Evolutionary conservation across 495 filamentous ascomycete genomes (phyloP).

Genomic region (Podospora anserina): DNA sequence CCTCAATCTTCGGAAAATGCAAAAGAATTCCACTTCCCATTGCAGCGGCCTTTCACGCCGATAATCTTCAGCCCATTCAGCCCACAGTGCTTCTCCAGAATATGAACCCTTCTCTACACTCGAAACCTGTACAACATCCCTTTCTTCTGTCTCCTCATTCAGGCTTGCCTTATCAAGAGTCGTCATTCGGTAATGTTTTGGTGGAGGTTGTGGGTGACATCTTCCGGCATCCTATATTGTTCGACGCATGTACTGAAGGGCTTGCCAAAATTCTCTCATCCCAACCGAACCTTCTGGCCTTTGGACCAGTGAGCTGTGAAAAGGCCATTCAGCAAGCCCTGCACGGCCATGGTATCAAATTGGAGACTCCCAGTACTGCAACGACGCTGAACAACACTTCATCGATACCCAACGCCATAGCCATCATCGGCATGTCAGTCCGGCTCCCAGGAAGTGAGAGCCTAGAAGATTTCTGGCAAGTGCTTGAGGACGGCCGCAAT

Average conservation of each 20-base stretch:
- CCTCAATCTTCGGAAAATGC: slow-evolving; percentile 2
- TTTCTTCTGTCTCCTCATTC: slow-evolving; percentile 18
- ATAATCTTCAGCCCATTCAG: slow-evolving; percentile 13
- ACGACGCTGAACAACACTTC: neutral
- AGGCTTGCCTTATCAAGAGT: slow-evolving; percentile 8
- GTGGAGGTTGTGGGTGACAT: slow-evolving; percentile 12
- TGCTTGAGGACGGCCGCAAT: slow-evolving; percentile 57
- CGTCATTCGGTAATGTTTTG: slow-evolving; percentile 9
- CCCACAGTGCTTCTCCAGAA: neutral
- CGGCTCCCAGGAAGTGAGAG: slow-evolving; percentile 58
- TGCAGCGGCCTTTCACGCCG: slow-evolving; percentile 52
- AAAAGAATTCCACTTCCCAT: slow-evolving; percentile 55
- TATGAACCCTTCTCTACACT: slow-evolving; percentile 1
- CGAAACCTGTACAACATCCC: slow-evolving; percentile 9
- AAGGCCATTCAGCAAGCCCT: slow-evolving; percentile 14
- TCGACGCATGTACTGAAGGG: slow-evolving; percentile 10
- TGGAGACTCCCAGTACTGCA: neutral
- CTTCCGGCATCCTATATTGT: slow-evolving; percentile 13
- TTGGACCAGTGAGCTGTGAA: slow-evolving; percentile 18
- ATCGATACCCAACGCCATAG: slow-evolving; percentile 35
- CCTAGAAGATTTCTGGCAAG: slow-evolving; percentile 59
- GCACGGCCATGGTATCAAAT: slow-evolving; percentile 1
- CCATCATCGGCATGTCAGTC: slow-evolving; percentile 65
- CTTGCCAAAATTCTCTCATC: neutral
- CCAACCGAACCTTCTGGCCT: slow-evolving; percentile 1